phyloP scores from a whole-genome alignment of 164 flowering plant genomes.

The Pachysandra terminalis region DNA sequence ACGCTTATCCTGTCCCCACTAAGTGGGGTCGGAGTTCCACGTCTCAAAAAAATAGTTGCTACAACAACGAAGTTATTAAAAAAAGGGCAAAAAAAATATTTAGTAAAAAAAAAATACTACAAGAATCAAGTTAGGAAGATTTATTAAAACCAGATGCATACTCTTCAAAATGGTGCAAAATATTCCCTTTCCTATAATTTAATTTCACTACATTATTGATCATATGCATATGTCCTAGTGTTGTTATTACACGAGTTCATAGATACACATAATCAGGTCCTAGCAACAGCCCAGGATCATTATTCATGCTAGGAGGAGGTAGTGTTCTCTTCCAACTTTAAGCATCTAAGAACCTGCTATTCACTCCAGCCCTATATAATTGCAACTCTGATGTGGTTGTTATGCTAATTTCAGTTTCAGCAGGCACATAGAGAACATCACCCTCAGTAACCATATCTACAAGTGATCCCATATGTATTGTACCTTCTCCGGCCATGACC shows the following conservation, averaged over 20 bases:
- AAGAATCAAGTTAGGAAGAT: too few species aligned
- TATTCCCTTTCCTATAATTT: too few species aligned
- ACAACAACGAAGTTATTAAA: too few species aligned
- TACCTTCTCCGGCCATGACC: constrained; percentile 58
- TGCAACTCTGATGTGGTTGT: constrained; percentile 35
- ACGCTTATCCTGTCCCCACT: too few species aligned
- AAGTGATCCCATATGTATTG: constrained; percentile 22
- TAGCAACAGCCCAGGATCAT: not conserved
- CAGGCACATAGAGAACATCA: constrained; percentile 67
- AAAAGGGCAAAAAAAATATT: too few species aligned
- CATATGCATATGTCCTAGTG: not conserved
- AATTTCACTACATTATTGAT: too few species aligned
- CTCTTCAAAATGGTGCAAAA: too few species aligned
- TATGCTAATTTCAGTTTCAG: constrained; percentile 41
- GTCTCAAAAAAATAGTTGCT: too few species aligned
- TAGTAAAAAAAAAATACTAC: too few species aligned
- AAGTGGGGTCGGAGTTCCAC: too few species aligned
- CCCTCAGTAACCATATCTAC: constrained; percentile 40
- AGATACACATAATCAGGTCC: not conserved
- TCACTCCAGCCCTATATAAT: constrained; percentile 71
- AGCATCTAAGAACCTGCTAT: constrained; percentile 45
- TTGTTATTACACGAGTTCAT: not conserved
- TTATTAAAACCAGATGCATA: too few species aligned
- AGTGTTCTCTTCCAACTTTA: not conserved
- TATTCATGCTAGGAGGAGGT: not conserved